Conservation (phyloP, 2,329 filamentous ascomycete species). For the Apiospora hydei region DNA sequence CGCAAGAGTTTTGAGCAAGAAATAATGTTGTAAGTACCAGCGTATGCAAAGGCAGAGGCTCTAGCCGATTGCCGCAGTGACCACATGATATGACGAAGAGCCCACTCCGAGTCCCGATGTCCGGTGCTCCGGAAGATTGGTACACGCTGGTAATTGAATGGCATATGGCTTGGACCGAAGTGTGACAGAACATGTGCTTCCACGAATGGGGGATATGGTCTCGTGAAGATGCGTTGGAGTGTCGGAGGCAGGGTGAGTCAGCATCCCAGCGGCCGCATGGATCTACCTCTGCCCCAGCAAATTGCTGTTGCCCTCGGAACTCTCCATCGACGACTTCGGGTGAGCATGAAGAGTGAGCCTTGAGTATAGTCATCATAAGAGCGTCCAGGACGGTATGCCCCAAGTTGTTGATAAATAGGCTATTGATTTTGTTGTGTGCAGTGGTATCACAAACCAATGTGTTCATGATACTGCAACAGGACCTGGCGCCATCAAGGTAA, state of each 20-base stretch:
- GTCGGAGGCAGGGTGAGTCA: not conserved
- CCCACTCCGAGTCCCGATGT: not conserved
- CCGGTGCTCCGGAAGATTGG: not conserved
- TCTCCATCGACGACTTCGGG: not conserved
- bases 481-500: slow-evolving; percentile 15
- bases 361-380: slow-evolving; percentile 12
- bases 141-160: not conserved
- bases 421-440: not conserved
- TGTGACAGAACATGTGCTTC: slow-evolving; percentile 23
- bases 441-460: not conserved
- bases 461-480: not conserved
- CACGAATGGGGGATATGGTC: not conserved
- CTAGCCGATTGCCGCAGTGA: not conserved
- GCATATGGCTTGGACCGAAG: slow-evolving; percentile 3
- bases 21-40: not conserved
- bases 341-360: not conserved
- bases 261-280: slow-evolving; percentile 4
- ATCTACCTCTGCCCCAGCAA: not conserved
- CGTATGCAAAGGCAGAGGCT: not conserved
- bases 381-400: slow-evolving; percentile 5
- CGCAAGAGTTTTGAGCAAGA: not conserved
- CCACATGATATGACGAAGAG: slow-evolving; percentile 15
- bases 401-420: not conserved
- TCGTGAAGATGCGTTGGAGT: not conserved
- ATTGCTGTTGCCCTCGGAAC: not conserved